Evolutionary conservation across 2,329 filamentous ascomycete genomes (phyloP).

Genomic region (Anthostomella pinea): DNA sequence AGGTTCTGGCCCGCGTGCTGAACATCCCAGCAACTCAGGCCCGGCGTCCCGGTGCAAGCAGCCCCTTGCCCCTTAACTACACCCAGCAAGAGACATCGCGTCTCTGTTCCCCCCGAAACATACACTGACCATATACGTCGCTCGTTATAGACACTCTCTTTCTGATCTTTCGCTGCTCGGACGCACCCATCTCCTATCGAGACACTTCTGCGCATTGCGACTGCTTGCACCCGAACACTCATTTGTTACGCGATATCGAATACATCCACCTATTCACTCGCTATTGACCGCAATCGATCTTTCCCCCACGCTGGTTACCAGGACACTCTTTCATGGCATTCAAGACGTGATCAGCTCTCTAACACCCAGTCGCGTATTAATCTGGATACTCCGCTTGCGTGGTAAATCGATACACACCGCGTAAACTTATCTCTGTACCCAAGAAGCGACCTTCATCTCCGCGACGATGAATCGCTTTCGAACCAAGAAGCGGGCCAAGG

Average conservation of each 20-base stretch:
- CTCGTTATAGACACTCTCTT: slow-evolving; percentile 3
- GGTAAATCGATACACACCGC: too few species aligned
- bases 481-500: slow-evolving; percentile 67
- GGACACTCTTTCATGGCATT: slow-evolving; percentile 13
- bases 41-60: too few species aligned
- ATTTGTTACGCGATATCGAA: neutral
- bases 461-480: slow-evolving; percentile 78
- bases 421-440: slow-evolving; percentile 8
- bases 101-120: slow-evolving; percentile 1
- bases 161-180: neutral
- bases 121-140: slow-evolving; percentile 8
- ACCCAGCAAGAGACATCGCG: too few species aligned
- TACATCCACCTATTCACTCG: slow-evolving; percentile 1
- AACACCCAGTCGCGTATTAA: too few species aligned
- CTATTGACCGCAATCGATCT: slow-evolving; percentile 15
- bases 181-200: neutral
- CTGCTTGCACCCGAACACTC: too few species aligned
- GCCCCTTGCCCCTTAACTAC: too few species aligned
- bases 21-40: too few species aligned
- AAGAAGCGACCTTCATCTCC: slow-evolving; percentile 5
- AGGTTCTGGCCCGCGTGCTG: too few species aligned
- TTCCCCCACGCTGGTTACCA: slow-evolving; percentile 6
- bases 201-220: neutral
- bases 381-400: too few species aligned
- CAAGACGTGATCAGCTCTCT: slow-evolving; percentile 1